phyloP scores from a whole-genome alignment of 768 basidiomycete species.

The Dioszegia aurantiaca region DNA sequence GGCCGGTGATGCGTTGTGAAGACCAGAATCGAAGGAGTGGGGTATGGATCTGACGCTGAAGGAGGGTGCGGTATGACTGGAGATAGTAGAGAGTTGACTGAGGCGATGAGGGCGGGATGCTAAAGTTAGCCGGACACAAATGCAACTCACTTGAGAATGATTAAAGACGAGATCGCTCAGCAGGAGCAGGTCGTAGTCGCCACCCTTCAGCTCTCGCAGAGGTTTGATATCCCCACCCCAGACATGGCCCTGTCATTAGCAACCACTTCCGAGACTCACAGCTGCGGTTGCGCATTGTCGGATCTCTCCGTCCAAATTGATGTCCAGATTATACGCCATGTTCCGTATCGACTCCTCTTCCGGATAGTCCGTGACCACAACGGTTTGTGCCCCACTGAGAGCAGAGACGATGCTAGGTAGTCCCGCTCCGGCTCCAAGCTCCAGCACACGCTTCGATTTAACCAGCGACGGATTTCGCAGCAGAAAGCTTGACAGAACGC shows the following conservation, averaged over 20 bases:
- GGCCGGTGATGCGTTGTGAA: conserved; percentile 90
- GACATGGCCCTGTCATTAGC: conserved; percentile 39
- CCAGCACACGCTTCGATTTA: conserved; percentile 61
- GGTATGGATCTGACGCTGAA: conserved; percentile 3
- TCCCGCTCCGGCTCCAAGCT: conserved; percentile 91
- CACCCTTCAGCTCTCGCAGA: conserved; percentile 19
- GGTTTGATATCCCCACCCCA: conserved; percentile 43
- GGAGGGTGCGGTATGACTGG: not conserved
- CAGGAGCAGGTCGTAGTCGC: conserved; percentile 71
- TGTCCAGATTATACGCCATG: conserved; percentile 64
- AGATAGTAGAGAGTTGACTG: conserved; percentile 59
- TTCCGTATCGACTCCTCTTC: conserved; percentile 73
- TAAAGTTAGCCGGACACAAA: conserved; percentile 43
- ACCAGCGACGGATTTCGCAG: conserved; percentile 42
- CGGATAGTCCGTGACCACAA: conserved; percentile 90
- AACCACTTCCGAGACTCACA: conserved; percentile 26
- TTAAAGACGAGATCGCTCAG: conserved; percentile 93
- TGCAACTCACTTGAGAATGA: conserved; percentile 70
- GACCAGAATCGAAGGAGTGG: conserved; percentile 62
- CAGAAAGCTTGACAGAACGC: conserved; percentile 35
- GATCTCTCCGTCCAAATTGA: conserved; percentile 55
- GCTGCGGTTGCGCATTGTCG: conserved; percentile 43
- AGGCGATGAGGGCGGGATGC: conserved; percentile 76
- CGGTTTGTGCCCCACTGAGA: conserved; percentile 68
- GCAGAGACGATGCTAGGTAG: conserved; percentile 76